phyloP scores from a whole-genome alignment of 352 stramenopile species.

The Globisporangium paroecandrum region DNA sequence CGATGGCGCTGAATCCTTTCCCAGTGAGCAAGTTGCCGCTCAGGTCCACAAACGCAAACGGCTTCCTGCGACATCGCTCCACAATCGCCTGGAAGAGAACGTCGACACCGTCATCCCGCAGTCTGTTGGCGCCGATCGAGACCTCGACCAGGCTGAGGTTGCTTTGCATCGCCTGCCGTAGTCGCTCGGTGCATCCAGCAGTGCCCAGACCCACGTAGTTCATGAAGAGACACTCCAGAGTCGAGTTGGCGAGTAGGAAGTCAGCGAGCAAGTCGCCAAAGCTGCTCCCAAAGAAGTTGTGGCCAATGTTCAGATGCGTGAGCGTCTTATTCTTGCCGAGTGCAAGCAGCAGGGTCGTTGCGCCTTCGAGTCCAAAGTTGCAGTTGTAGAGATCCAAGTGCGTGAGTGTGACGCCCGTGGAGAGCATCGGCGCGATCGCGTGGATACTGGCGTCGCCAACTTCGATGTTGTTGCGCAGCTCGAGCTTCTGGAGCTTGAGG shows the following conservation, averaged over 20 bases:
- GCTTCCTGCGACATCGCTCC: slow-evolving; percentile 33
- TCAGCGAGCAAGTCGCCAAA: slow-evolving; percentile 70
- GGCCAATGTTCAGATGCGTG: slow-evolving; percentile 57
- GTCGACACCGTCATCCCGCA: slow-evolving; percentile 54
- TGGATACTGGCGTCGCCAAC: slow-evolving; percentile 60
- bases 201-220: slow-evolving; percentile 65
- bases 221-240: slow-evolving; percentile 42
- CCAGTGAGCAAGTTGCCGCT: slow-evolving; percentile 74
- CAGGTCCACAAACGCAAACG: slow-evolving; percentile 54
- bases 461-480: slow-evolving; percentile 66
- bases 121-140: slow-evolving; percentile 63
- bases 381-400: slow-evolving; percentile 70
- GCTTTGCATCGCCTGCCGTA: slow-evolving; percentile 43
- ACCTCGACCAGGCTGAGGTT: slow-evolving; percentile 49
- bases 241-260: slow-evolving; percentile 56
- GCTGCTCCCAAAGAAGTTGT: slow-evolving; percentile 67
- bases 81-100: slow-evolving; percentile 50
- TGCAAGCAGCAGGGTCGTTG: slow-evolving; percentile 49
- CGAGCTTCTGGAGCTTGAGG: slow-evolving; percentile 47
- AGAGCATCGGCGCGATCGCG: slow-evolving; percentile 62
- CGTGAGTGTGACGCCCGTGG: slow-evolving; percentile 34
- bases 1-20: slow-evolving; percentile 38
- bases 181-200: slow-evolving; percentile 39
- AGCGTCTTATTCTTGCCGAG: slow-evolving; percentile 50
- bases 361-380: slow-evolving; percentile 63